Conservation (phyloP, 148 eudicot genomes). For the Chenopodium suecicum region DNA sequence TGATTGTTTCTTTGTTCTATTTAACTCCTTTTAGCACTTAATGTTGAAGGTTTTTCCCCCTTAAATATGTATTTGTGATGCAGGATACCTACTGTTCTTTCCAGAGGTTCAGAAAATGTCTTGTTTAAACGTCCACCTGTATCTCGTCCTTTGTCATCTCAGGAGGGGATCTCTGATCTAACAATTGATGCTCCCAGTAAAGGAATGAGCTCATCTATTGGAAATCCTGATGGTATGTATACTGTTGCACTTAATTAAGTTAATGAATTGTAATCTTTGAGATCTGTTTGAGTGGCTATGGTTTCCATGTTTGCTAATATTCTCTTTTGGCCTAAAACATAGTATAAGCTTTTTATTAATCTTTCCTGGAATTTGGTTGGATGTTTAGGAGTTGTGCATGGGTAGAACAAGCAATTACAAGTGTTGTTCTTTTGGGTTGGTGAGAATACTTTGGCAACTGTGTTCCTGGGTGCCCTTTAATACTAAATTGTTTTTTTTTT, state of each 20-base stretch:
- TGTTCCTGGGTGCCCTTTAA: too few relatives aligned
- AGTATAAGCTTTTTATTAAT: background rate
- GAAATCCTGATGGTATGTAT: constrained; percentile 61
- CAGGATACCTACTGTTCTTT: constrained; percentile 51
- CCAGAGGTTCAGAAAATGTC: constrained; percentile 63
- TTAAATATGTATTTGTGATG: background rate
- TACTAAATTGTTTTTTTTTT: too few relatives aligned
- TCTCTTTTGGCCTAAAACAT: background rate
- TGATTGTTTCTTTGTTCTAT: background rate
- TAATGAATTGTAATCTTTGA: background rate
- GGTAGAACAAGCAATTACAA: background rate
- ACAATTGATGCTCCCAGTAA: constrained; percentile 44
- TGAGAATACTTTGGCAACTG: background rate
- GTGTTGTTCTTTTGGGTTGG: background rate
- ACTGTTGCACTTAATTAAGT: background rate
- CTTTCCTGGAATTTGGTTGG: background rate
- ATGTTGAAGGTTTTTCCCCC: background rate
- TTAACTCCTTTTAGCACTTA: background rate
- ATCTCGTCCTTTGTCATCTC: constrained; percentile 55
- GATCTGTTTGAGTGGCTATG: too few relatives aligned
- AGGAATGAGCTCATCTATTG: constrained; percentile 39
- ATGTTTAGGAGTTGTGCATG: background rate
- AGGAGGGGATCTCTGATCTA: constrained; percentile 61
- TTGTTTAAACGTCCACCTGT: constrained; percentile 70
- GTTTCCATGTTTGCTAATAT: background rate